Conservation (phyloP, 1,139 yeast species). For the Blastobotrys petasosporus region DNA sequence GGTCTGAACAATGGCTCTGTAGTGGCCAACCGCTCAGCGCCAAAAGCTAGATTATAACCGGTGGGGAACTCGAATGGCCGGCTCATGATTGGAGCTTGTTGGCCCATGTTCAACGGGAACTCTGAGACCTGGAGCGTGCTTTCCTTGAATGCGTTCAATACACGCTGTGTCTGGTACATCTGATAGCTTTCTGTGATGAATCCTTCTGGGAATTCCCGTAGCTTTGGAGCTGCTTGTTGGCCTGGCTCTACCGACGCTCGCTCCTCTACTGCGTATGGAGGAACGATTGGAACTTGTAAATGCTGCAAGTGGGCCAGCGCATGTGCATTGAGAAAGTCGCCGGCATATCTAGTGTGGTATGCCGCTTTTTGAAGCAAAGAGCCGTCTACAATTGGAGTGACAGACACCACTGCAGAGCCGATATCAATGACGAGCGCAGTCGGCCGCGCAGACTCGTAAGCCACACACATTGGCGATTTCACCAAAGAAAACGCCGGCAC, state of each 20-base stretch:
- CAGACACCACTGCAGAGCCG: slow-evolving; percentile 45
- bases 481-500: slow-evolving; percentile 86
- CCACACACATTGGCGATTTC: slow-evolving; percentile 80
- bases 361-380: slow-evolving; percentile 31
- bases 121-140: slow-evolving; percentile 46
- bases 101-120: slow-evolving; percentile 37
- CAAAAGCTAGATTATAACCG: slow-evolving; percentile 52
- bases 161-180: slow-evolving; percentile 34
- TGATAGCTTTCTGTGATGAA: slow-evolving; percentile 31
- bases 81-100: slow-evolving; percentile 16
- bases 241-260: slow-evolving; percentile 32
- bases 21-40: slow-evolving; percentile 61
- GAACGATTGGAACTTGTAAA: slow-evolving; percentile 28
- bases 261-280: slow-evolving; percentile 31
- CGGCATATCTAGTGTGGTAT: slow-evolving; percentile 36
- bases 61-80: slow-evolving; percentile 83
- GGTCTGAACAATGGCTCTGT: slow-evolving; percentile 74
- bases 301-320: slow-evolving; percentile 28
- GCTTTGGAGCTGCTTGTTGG: slow-evolving; percentile 37
- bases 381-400: slow-evolving; percentile 93
- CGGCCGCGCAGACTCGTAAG: slow-evolving; percentile 39
- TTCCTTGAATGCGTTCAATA: slow-evolving; percentile 60
- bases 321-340: slow-evolving; percentile 38
- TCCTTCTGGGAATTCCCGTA: slow-evolving; percentile 26
- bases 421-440: slow-evolving; percentile 36